phyloP scores from a whole-genome alignment of 495 filamentous ascomycete genomes.

The Apiosordaria backusii region DNA sequence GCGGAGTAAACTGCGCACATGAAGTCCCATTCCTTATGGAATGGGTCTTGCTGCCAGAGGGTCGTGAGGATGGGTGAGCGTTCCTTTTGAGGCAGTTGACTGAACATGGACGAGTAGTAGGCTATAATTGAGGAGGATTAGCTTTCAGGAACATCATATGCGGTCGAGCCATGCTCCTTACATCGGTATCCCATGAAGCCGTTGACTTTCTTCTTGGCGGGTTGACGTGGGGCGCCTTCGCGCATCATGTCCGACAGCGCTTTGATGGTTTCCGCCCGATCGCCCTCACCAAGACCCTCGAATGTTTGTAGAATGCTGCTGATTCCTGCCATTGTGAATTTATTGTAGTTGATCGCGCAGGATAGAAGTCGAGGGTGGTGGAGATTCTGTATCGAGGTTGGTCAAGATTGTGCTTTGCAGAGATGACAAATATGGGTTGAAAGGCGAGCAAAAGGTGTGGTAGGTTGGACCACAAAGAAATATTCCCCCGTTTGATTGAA shows the following conservation, averaged over 20 bases:
- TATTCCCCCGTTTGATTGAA: not conserved
- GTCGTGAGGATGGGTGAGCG: conserved; percentile 25
- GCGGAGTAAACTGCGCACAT: conserved; percentile 29
- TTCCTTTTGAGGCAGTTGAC: conserved; percentile 16
- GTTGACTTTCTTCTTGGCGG: conserved; percentile 19
- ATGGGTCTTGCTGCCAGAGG: conserved; percentile 25
- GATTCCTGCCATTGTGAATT: conserved; percentile 8
- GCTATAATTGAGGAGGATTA: not conserved
- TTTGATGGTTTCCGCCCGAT: conserved; percentile 13
- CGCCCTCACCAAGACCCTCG: conserved; percentile 6
- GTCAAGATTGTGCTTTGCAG: not conserved
- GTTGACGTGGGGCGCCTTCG: conserved; percentile 2
- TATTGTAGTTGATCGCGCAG: not conserved
- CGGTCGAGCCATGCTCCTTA: not conserved
- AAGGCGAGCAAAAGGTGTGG: not conserved
- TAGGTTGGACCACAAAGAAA: not conserved
- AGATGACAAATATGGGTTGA: not conserved
- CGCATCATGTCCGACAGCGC: conserved; percentile 16
- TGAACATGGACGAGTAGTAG: conserved; percentile 19
- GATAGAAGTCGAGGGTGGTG: not conserved
- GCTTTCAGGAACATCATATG: not conserved
- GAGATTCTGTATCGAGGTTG: not conserved
- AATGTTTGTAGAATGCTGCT: conserved; percentile 13
- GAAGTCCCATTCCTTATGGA: conserved; percentile 31
- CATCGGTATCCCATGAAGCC: conserved; percentile 19